phyloP scores from a whole-genome alignment of 306 rosid species.

The Casuarina glauca region DNA sequence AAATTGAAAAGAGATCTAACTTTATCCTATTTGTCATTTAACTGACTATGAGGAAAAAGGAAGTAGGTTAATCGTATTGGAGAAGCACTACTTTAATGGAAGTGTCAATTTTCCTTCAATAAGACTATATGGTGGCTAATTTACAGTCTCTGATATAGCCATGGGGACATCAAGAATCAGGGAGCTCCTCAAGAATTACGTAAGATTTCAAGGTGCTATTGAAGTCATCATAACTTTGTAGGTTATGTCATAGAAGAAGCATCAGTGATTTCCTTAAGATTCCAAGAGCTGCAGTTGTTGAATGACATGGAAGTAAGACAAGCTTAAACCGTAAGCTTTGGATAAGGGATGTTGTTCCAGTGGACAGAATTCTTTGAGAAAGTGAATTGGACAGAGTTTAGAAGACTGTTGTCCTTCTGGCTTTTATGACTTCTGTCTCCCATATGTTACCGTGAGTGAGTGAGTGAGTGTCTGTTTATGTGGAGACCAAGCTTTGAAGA shows the following conservation, averaged over 20 bases:
- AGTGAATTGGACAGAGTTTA: background rate
- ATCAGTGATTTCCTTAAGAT: background rate
- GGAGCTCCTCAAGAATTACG: background rate
- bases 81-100: background rate
- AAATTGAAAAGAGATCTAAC: too few relatives aligned
- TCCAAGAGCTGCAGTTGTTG: background rate
- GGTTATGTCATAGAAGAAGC: too few relatives aligned
- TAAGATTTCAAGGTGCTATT: background rate
- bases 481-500: background rate
- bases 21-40: too few relatives aligned
- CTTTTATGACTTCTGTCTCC: background rate
- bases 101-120: background rate
- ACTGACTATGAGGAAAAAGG: background rate
- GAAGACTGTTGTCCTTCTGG: background rate
- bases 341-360: background rate
- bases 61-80: background rate
- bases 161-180: background rate
- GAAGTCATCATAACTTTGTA: background rate
- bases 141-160: background rate
- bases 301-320: background rate
- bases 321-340: background rate
- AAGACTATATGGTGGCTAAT: background rate
- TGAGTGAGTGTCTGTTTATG: background rate
- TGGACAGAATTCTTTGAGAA: background rate
- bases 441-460: background rate